Percentiles rank a stretch among this genome's conserved stretches.
phyloP scores from a whole-genome alignment of 2,329 filamentous ascomycete species.

The Cytospora mali region DNA sequence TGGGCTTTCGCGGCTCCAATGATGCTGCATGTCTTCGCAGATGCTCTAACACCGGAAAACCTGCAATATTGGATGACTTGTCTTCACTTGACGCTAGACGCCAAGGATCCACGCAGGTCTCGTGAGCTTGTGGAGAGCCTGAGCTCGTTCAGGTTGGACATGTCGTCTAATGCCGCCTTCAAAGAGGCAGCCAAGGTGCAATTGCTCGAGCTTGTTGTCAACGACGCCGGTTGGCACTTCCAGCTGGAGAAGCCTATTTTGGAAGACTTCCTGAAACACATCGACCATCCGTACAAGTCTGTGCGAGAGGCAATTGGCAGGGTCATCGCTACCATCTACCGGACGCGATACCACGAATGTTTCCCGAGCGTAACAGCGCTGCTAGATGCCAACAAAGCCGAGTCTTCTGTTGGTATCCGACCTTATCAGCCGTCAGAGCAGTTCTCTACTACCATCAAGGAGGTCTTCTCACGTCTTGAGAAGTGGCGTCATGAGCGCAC shows the following conservation, averaged over 20 bases:
- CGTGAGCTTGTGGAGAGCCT: slow-evolving; percentile 86
- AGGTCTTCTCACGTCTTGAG: slow-evolving; percentile 79
- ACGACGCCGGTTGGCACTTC: slow-evolving; percentile 95
- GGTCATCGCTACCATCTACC: slow-evolving; percentile 84
- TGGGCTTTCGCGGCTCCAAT: slow-evolving; percentile 93
- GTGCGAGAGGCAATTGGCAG: slow-evolving; percentile 93
- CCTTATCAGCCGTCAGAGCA: slow-evolving; percentile 80
- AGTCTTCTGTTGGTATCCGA: slow-evolving; percentile 80
- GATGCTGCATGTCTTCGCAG: slow-evolving; percentile 81
- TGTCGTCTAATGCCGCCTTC: slow-evolving; percentile 95
- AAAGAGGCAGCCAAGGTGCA: slow-evolving; percentile 98
- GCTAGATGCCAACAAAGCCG: slow-evolving; percentile 74
- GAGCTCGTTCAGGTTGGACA: slow-evolving; percentile 84
- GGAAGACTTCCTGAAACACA: slow-evolving; percentile 83
- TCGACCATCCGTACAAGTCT: slow-evolving; percentile 97
- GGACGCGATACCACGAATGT: slow-evolving; percentile 91
- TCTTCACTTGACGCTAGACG: slow-evolving; percentile 83
- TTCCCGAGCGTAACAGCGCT: slow-evolving; percentile 78
- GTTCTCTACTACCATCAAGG: slow-evolving; percentile 70
- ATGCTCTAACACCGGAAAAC: slow-evolving; percentile 93
- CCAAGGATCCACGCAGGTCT: slow-evolving; percentile 84
- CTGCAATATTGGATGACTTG: slow-evolving; percentile 94
- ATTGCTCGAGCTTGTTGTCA: slow-evolving; percentile 83
- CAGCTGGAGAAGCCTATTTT: slow-evolving; percentile 85
- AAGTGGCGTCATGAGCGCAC: slow-evolving; percentile 82